phyloP scores from a whole-genome alignment of 2,329 filamentous ascomycete genomes.

The Keithomyces neogunnii region DNA sequence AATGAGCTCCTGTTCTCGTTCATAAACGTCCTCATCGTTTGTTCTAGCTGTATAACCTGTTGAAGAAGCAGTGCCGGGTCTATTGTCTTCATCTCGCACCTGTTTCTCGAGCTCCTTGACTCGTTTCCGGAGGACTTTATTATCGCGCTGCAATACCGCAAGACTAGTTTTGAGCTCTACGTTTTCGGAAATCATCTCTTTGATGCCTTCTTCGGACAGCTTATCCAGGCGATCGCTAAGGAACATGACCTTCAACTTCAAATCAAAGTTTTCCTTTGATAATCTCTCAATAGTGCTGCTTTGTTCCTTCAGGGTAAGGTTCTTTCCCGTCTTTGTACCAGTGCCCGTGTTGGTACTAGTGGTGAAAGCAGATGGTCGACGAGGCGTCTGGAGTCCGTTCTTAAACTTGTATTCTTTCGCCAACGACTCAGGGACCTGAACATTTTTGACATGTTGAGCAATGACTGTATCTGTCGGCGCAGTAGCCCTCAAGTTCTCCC shows the following conservation, averaged over 20 bases:
- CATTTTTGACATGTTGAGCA: conserved; percentile 78
- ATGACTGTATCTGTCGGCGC: conserved; percentile 83
- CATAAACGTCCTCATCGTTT: conserved; percentile 52
- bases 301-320: conserved; percentile 90
- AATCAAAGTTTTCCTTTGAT: conserved; percentile 95
- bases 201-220: conserved; percentile 89
- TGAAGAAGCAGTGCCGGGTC: conserved; percentile 54
- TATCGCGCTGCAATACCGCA: conserved; percentile 82
- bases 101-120: conserved; percentile 83
- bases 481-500: conserved; percentile 38
- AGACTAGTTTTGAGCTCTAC: conserved; percentile 90
- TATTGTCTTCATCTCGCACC: conserved; percentile 55
- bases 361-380: conserved; percentile 37
- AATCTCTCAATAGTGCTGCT: conserved; percentile 94
- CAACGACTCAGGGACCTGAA: conserved; percentile 83
- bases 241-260: conserved; percentile 97
- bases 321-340: conserved; percentile 50
- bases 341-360: conserved; percentile 31
- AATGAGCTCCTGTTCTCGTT: conserved; percentile 76
- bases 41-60: conserved; percentile 48
- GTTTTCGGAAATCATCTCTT: conserved; percentile 97
- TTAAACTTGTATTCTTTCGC: conserved; percentile 79
- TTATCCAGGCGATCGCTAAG: conserved; percentile 88
- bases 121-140: conserved; percentile 70
- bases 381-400: conserved; percentile 53